Evolutionary conservation across 495 filamentous ascomycete species (phyloP), one percentile per base, ranked within the genome.

Genomic region (Lasiosphaeris hirsuta): DNA sequence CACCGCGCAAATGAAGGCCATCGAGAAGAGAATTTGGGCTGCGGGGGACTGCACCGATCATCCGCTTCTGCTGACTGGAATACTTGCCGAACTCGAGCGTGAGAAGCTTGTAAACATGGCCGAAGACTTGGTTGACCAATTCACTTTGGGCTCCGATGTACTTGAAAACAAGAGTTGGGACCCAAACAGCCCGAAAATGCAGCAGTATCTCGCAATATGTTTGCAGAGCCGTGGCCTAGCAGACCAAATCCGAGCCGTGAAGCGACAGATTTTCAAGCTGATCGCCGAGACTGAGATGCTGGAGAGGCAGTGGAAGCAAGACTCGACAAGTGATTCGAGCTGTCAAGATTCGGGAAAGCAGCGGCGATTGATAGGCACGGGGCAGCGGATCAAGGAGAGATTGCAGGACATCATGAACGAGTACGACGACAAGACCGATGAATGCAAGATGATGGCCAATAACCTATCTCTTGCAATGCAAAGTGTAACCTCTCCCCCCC

Each of bases 351-450:
- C 23, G 23, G 23, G 23, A 2, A 30, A 13, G 33, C 10, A 4
- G 15, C n/a, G 9, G 5, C 23, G 2, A 30, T 35, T 50, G 18
- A 19, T 55, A 7, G 42, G 39, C 14, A 59, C 40, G 7, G 51
- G 50, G 3, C 10, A 36, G 34, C 33, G 30, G 19, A 51, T 59
- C 30, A 41, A 48, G 15, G 36, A 49, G 11, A 23, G 39, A 41
- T 9, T 59, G 4, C 1, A 7, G 5, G 57, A 59, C 40, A 50
- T 51, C 7, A 10, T 49, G 18, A 51, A 49, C 14, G 51, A 59
- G 23, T 55, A 45, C n/a, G 57, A 59, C 9, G 57, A 59, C 42
- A 59, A 59, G 50, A 50, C 54, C n/a, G 57, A 59, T 35, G 57
- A 59, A 36, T 59, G 57, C 51, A 49, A 54, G 3, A 59, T 41